Percentiles rank a stretch among this genome's conserved stretches.
Evolutionary conservation across 2,329 filamentous ascomycete species (phyloP).

Genomic region (Pseudogymnoascus sp.): DNA sequence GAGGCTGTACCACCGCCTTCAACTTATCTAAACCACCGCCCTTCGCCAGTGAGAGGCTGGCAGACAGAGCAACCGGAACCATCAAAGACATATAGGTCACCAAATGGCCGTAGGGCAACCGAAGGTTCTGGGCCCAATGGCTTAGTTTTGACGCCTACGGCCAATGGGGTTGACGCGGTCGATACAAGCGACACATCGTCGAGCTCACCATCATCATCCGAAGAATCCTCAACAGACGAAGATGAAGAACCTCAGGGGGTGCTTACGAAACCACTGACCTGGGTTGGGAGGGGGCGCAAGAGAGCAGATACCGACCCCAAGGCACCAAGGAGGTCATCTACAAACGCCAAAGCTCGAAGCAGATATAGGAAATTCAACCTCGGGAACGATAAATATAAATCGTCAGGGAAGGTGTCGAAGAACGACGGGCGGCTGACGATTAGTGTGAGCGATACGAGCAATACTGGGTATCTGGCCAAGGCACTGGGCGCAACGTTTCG

Average conservation of each 20-base stretch:
- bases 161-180: not conserved
- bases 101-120: not conserved
- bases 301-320: not conserved
- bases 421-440: conserved; percentile 65
- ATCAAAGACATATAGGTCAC: not conserved
- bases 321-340: not conserved
- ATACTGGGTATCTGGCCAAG: conserved; percentile 65
- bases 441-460: conserved; percentile 61
- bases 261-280: not conserved
- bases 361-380: conserved; percentile 49
- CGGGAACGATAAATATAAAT: conserved; percentile 56
- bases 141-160: not conserved
- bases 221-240: not conserved
- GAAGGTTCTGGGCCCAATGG: not conserved
- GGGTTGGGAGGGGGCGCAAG: not conserved
- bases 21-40: not conserved
- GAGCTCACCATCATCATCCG: not conserved
- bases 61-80: not conserved
- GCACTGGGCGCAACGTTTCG: conserved; percentile 58
- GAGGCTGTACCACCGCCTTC: not conserved
- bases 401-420: conserved; percentile 56
- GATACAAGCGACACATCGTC: not conserved
- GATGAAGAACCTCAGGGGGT: not conserved
- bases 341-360: conserved; percentile 2
- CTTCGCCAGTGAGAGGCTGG: not conserved